phyloP scores from a whole-genome alignment of 208 protist genomes.

The Leishmania guyanensis region DNA sequence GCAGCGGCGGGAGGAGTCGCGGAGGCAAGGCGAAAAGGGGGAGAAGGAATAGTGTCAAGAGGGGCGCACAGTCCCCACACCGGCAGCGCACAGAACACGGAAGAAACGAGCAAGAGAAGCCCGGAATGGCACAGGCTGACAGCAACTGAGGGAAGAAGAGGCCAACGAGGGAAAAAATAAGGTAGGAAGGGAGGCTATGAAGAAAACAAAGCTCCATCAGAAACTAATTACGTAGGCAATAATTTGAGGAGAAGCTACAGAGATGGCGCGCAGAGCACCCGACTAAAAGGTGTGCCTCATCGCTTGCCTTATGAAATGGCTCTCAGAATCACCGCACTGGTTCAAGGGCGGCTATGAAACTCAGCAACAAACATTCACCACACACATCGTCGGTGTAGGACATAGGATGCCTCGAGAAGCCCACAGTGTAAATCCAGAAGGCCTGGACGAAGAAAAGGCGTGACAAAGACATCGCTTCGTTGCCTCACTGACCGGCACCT shows the following conservation, averaged over 20 bases:
- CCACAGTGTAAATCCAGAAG: background rate
- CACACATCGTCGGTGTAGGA: background rate
- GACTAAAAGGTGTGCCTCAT: background rate
- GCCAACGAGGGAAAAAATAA: background rate
- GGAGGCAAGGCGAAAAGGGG: background rate
- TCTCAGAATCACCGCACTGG: background rate
- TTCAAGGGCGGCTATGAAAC: background rate
- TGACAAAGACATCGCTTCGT: background rate
- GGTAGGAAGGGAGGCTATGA: background rate
- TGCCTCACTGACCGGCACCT: background rate
- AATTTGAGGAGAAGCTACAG: background rate
- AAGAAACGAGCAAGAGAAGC: background rate
- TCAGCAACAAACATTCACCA: background rate
- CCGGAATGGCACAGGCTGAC: background rate
- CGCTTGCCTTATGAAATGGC: background rate
- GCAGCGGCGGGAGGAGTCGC: background rate
- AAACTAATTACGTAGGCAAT: background rate
- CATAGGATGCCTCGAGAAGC: background rate
- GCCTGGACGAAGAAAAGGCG: background rate
- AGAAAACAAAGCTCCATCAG: background rate
- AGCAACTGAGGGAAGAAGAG: background rate
- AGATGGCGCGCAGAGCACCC: background rate
- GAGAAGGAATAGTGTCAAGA: background rate
- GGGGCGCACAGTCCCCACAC: background rate
- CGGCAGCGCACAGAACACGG: background rate